Conservation (phyloP, 129 eudicot genomes). For the Scalesia atractyloides region DNA sequence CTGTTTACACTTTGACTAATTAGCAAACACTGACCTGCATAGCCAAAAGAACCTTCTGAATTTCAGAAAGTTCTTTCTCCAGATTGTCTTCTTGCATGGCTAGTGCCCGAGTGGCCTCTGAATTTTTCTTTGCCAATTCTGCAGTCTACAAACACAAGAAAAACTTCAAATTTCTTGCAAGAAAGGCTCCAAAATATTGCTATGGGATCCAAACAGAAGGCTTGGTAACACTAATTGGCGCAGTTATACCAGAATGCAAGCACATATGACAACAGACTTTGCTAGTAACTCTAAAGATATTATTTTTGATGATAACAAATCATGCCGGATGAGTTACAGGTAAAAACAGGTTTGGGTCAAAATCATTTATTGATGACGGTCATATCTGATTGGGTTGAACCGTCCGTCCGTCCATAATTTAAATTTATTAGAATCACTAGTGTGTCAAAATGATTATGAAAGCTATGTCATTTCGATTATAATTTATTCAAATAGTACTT, state of each 20-base stretch:
- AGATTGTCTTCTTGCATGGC: constrained; percentile 78
- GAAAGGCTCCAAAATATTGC: constrained; percentile 15
- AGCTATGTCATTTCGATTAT: neutral
- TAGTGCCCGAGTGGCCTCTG: constrained; percentile 89
- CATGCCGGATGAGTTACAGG: neutral
- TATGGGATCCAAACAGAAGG: neutral
- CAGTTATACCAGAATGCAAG: neutral
- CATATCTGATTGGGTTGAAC: neutral
- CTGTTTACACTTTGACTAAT: neutral
- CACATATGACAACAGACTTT: neutral
- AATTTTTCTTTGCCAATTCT: constrained; percentile 79
- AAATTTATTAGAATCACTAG: neutral
- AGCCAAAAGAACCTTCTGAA: constrained; percentile 90
- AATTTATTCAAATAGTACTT: neutral
- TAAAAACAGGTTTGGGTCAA: neutral
- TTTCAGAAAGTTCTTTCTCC: constrained; percentile 95
- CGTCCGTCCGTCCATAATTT: neutral
- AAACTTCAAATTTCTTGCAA: constrained; percentile 1
- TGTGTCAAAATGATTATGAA: neutral
- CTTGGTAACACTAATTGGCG: neutral
- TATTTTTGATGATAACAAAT: neutral
- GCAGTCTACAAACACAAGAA: constrained; percentile 57
- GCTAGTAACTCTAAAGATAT: neutral
- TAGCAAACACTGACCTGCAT: constrained; percentile 70
- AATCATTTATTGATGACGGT: neutral